Evolutionary conservation across 805 yeast genomes (phyloP).

Genomic region (Myxozyma mucilagina): DNA sequence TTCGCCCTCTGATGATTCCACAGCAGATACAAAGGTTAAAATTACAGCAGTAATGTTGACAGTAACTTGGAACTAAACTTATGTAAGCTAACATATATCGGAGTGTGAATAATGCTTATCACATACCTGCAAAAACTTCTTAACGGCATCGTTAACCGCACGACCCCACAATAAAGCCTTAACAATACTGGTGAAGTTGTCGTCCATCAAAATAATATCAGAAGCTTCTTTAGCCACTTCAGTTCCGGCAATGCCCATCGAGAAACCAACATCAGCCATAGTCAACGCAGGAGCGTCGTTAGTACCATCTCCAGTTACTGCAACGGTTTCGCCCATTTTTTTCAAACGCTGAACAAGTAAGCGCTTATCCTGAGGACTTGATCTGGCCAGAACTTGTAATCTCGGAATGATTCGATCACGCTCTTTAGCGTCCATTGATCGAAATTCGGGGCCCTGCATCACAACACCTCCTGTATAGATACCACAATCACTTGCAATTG

Average conservation of each 20-base stretch:
- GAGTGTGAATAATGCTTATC: background rate
- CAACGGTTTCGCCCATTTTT: slow-evolving; percentile 86
- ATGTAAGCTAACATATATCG: background rate
- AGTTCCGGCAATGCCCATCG: slow-evolving; percentile 98
- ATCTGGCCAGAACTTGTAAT: slow-evolving; percentile 84
- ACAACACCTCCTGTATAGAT: slow-evolving; percentile 61
- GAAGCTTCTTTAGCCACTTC: slow-evolving; percentile 99
- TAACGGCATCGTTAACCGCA: slow-evolving; percentile 90
- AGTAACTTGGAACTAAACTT: slow-evolving; percentile 71
- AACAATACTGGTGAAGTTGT: slow-evolving; percentile 91
- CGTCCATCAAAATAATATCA: slow-evolving; percentile 88
- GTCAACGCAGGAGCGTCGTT: slow-evolving; percentile 98
- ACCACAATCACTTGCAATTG: slow-evolving; percentile 85
- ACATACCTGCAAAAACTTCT: slow-evolving; percentile 76
- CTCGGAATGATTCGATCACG: slow-evolving; percentile 65
- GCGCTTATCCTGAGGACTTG: slow-evolving; percentile 94
- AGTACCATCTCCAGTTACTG: slow-evolving; percentile 99
- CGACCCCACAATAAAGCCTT: slow-evolving; percentile 99
- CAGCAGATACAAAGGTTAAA: slow-evolving; percentile 90
- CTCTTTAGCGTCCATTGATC: slow-evolving; percentile 61
- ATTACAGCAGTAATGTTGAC: slow-evolving; percentile 97
- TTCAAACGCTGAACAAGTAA: slow-evolving; percentile 79
- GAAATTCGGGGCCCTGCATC: slow-evolving; percentile 92
- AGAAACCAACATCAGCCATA: slow-evolving; percentile 95
- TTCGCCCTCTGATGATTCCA: slow-evolving; percentile 71